Conservation (phyloP, 1,284 basidiomycete species). For the Trichosporon ovoides region DNA sequence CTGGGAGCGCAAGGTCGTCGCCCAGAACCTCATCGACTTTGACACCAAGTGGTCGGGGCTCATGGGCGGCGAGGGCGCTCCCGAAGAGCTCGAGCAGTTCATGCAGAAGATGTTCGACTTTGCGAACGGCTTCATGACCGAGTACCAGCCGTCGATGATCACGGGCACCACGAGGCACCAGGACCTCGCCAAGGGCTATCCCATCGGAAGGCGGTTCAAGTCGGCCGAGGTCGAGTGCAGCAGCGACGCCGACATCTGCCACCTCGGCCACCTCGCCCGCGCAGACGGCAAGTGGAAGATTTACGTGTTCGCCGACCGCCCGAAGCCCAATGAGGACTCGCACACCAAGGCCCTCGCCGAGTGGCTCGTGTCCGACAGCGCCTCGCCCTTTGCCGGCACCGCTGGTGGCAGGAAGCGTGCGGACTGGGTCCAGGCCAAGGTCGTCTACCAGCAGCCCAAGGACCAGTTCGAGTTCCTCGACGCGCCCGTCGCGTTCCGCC, state of each 20-base stretch:
- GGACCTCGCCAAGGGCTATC: conserved; percentile 5
- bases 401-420: background rate
- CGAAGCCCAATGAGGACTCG: conserved; percentile 1
- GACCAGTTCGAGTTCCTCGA: conserved; percentile 36
- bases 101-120: conserved; percentile 48
- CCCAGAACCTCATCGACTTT: conserved; percentile 68
- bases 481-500: conserved; percentile 39
- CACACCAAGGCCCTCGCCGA: background rate
- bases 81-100: conserved; percentile 27
- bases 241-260: conserved; percentile 6
- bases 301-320: conserved; percentile 12
- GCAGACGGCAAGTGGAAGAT: conserved; percentile 14
- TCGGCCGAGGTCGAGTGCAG: conserved; percentile 44
- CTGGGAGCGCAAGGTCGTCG: conserved; percentile 22
- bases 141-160: conserved; percentile 8
- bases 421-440: conserved; percentile 22
- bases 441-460: conserved; percentile 33
- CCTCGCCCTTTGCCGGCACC: conserved; percentile 1
- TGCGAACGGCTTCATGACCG: conserved; percentile 14
- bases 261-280: conserved; percentile 10
- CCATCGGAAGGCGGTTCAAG: conserved; percentile 19
- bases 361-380: conserved; percentile 8
- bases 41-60: conserved; percentile 68
- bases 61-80: conserved; percentile 52
- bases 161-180: conserved; percentile 6